Evolutionary conservation across 2,329 filamentous ascomycete genomes (phyloP).

Genomic region (Aspergillus ustus): DNA sequence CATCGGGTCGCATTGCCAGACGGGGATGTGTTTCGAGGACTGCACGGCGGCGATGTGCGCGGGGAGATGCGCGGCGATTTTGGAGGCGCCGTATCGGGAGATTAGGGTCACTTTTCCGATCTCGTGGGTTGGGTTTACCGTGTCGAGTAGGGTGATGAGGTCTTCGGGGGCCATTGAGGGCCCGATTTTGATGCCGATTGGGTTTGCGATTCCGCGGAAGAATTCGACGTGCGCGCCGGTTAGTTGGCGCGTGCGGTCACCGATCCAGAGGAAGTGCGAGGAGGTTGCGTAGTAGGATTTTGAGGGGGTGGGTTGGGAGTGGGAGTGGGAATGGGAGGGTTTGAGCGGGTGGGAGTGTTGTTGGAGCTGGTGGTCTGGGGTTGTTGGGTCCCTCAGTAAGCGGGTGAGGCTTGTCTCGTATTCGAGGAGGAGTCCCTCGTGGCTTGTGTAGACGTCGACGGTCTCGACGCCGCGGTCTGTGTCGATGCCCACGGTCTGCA

Average conservation of each 20-base stretch:
- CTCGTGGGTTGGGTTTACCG: conserved; percentile 81
- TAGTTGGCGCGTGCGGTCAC: conserved; percentile 91
- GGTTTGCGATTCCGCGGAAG: conserved; percentile 94
- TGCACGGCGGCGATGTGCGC: conserved; percentile 88
- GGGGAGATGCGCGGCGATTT: conserved; percentile 76
- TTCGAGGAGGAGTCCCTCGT: conserved; percentile 90
- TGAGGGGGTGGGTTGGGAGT: conserved; percentile 30
- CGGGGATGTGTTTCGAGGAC: conserved; percentile 73
- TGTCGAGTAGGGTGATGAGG: conserved; percentile 77
- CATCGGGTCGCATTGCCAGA: conserved; percentile 99
- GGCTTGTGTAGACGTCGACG: conserved; percentile 92
- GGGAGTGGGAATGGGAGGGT: conserved; percentile 47
- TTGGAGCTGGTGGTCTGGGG: conserved; percentile 21
- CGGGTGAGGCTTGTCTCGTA: conserved; percentile 91
- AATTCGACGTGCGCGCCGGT: conserved; percentile 96
- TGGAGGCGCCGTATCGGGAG: conserved; percentile 85
- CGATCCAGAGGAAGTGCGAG: conserved; percentile 97
- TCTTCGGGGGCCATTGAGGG: conserved; percentile 79
- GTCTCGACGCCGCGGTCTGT: conserved; percentile 83
- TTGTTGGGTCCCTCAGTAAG: conserved; percentile 67
- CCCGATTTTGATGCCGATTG: conserved; percentile 94
- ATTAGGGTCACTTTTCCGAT: conserved; percentile 95
- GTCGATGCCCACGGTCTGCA: conserved; percentile 89
- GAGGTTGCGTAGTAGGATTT: conserved; percentile 90
- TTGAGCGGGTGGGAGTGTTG: conserved; percentile 61